Evolutionary conservation across 1,139 yeast genomes (phyloP), one percentile per base, ranked within the genome.

Genomic region (Lizanozyma gosingica): DNA sequence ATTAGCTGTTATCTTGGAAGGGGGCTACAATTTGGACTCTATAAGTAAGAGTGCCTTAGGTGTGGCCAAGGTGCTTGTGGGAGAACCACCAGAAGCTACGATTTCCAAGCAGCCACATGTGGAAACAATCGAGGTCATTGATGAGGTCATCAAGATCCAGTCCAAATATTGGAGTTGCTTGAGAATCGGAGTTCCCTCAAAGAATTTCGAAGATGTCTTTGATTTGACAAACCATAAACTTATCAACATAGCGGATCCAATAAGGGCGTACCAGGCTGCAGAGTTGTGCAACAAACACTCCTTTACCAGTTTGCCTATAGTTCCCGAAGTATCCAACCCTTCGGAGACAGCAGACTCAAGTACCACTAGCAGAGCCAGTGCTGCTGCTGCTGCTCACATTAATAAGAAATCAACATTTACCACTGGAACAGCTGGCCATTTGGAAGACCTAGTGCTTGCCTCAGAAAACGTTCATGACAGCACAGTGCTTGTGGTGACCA

Each of bases 1-100:
- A 51, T 55, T 92, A 39, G 87, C 94, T 35, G 97, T 88, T 3
- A 83, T 88, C 6, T 68, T 94, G 38, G 99, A 94, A 67, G 98
- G 99, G 47, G 99, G 99, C 1, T 94, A 94, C 58, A 92, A 88
- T 55, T 68, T 94, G 45, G 95, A 88, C 51, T 78, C 97, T 1
- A 92, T 88, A 48, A 86, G 96, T 34, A 79, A 77, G 39, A 83
- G 95, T 48, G 98, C 98, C 0, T 65, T 92, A 40, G 94, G 94
- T 0, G 97, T 92, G 2, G 85, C 97, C 6, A 88, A 88, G 56
- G 94, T 86, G 0, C 67, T 94, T 39, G 73, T 94, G 29, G 98
- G 98, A 3, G 98, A 92, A 55, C 95, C 97, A 3, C 97, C 98
- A 1, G 95, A 85, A 44, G 77, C 76, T 49, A 72, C 88, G 15